Percentiles rank a stretch among this genome's conserved stretches.
These are phyloP conservation scores for Huntiella savannae DNA, from an alignment of 2,329 filamentous ascomycete genomes.

Conservation along the genomic window DNA sequence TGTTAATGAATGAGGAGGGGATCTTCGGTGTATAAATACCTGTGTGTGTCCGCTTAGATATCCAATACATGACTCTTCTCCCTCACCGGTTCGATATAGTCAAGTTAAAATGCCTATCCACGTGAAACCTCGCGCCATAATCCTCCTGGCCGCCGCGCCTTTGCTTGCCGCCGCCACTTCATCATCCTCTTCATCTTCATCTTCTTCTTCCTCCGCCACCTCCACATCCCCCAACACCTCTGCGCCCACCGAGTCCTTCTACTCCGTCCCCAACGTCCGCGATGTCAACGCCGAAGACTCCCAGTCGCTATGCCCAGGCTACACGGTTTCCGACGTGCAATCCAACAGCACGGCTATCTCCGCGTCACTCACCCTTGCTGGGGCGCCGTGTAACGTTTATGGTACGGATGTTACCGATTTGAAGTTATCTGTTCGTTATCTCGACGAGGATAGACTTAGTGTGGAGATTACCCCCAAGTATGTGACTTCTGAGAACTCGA, in stretches of 20 bases:
- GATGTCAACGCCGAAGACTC: conserved; percentile 11
- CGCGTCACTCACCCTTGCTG: conserved; percentile 51
- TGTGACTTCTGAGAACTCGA: conserved; percentile 39
- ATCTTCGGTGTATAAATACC: no score
- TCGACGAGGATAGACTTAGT: conserved; percentile 44
- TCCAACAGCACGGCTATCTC: conserved; percentile 36
- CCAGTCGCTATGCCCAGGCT: conserved; percentile 42
- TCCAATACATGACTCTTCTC: no score
- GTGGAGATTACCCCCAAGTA: conserved; percentile 51
- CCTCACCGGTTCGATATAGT: no score
- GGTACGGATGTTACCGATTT: conserved; percentile 54
- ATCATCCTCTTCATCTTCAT: background rate
- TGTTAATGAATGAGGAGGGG: no score
- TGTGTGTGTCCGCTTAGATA: background rate
- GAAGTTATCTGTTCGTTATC: conserved; percentile 47
- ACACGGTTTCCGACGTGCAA: conserved; percentile 41
- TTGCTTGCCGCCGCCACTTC: background rate
- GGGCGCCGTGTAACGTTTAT: conserved; percentile 55
- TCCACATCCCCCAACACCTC: background rate
- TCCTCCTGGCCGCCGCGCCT: background rate
- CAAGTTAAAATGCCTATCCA: background rate
- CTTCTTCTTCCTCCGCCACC: background rate
- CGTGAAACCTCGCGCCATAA: background rate
- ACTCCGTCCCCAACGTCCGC: conserved; percentile 9
- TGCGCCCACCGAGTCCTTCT: background rate